These are phyloP conservation scores for Phytophthora multivora DNA, from an alignment of 352 stramenopile genomes.

Conservation along the genomic window DNA sequence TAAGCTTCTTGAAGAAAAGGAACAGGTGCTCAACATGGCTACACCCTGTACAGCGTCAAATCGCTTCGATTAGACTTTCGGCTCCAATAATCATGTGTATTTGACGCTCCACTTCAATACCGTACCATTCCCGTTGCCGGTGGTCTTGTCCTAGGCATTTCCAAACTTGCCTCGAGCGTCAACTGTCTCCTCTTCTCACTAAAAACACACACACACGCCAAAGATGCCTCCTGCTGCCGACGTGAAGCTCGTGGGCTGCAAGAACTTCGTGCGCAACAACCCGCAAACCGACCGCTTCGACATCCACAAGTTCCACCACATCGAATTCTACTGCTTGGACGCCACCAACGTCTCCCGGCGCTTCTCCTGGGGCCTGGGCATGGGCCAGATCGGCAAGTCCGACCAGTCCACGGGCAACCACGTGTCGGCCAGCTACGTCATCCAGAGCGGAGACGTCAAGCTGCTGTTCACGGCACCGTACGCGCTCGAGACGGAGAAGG, in stretches of 20 bases:
- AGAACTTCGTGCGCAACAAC: constrained; percentile 83
- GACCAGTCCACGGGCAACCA: constrained; percentile 90
- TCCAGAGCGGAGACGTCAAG: constrained; percentile 78
- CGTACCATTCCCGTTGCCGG: too few relatives aligned
- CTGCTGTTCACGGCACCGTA: constrained; percentile 92
- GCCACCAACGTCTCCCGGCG: constrained; percentile 77
- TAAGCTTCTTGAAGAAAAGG: too few relatives aligned
- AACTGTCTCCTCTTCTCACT: neutral
- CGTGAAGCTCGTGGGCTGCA: constrained; percentile 72
- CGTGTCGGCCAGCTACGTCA: constrained; percentile 84
- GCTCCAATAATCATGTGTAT: too few relatives aligned
- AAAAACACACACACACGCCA: neutral
- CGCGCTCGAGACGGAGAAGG: constrained; percentile 69
- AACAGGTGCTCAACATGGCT: neutral
- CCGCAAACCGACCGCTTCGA: constrained; percentile 77
- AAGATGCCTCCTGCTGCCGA: constrained; percentile 21
- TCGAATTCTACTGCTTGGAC: constrained; percentile 86
- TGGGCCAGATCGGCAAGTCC: constrained; percentile 82
- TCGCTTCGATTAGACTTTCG: neutral
- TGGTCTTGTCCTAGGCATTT: constrained; percentile 15
- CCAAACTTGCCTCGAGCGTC: constrained; percentile 10
- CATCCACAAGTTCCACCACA: constrained; percentile 82
- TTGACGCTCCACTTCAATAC: constrained; percentile 21
- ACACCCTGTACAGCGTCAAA: constrained; percentile 1
- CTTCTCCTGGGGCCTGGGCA: constrained; percentile 87